Base-by-base conservation (phyloP, 495 filamentous ascomycete genomes). In the Lasiosphaeriaceae sp. region DNA sequence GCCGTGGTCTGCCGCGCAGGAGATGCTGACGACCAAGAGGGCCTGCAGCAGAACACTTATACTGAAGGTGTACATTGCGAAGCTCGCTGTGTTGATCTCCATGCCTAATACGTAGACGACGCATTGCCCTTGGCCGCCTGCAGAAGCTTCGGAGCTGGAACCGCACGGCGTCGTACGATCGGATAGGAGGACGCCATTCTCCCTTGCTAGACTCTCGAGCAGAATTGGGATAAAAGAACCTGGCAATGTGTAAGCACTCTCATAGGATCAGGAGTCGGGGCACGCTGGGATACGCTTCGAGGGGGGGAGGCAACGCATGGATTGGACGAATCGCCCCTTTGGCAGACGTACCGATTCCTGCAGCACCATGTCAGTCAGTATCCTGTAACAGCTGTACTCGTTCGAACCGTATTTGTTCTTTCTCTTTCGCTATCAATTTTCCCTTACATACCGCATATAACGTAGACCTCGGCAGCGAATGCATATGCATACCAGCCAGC, bases 21-120 rank as follows among this genome's bases (percentile, higher is more conserved):
- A 93, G 82, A 98, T 96, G 54, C 90, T 95, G 56, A 98, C 88
- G 26, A 98, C 95, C 34, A 98, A 71, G 20, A 97, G 71, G 9
- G 92, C 86, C 71, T 98, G 94, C 31, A 96, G 66, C 9, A 96
- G 68, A 2, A 98, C 94, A 71, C 89, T 94, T 56, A 96, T 71
- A 47, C 90, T 95, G 71, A 97, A 97, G 4, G 90, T 96, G 74
- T 97, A 98, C 88, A 98, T 92, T 56, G 95, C 94, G 71, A 97
- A 97, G 74, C 90, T 95, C 17, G 94, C 92, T 11, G 94, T 96
- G 72, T 96, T 97, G 66, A 98, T 86, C 61, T 96, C 88, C 52
- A 83, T 71, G 5, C 94, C 94, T 45, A 96, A 72, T 9, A 98
- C 72, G 55, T 85, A 83, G 62, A 97, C 81, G 50, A 97, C 77